These are phyloP conservation scores for Ascoidea tarda DNA, from an alignment of 805 yeast genomes.

Conservation along the genomic window DNA sequence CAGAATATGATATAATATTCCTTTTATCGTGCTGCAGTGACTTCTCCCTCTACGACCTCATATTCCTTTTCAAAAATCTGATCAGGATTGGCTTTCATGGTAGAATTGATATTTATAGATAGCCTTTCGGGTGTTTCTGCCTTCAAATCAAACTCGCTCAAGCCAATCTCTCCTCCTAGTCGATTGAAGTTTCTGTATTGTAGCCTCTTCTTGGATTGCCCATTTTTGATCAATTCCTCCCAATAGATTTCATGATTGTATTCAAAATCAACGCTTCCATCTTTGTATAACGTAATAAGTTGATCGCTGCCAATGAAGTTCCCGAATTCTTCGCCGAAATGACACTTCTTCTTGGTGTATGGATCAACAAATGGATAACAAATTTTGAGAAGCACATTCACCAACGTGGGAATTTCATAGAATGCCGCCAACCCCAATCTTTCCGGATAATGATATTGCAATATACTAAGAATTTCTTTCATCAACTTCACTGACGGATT, in stretches of 20 bases:
- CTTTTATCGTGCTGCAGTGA: too few species aligned
- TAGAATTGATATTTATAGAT: too few species aligned
- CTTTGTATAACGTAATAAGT: conserved; percentile 34
- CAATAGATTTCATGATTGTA: conserved; percentile 40
- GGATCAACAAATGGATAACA: conserved; percentile 48
- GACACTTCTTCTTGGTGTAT: conserved; percentile 39
- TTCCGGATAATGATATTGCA: conserved; percentile 47
- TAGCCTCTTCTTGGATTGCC: conserved; percentile 21
- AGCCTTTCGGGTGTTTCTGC: conserved; percentile 1
- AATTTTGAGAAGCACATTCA: conserved; percentile 39
- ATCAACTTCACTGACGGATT: conserved; percentile 34
- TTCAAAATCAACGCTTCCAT: conserved; percentile 31
- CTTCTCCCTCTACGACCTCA: too few species aligned
- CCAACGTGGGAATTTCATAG: conserved; percentile 43
- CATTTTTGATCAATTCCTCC: conserved; percentile 32
- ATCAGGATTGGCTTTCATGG: too few species aligned
- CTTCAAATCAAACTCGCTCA: conserved; percentile 40
- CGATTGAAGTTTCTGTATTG: conserved; percentile 23
- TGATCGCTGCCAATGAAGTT: conserved; percentile 39
- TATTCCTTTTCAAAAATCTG: too few species aligned
- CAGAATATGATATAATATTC: too few species aligned
- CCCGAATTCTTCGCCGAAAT: conserved; percentile 43
- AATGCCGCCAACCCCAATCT: conserved; percentile 38
- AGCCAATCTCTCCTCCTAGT: conserved; percentile 35
- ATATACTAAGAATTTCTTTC: conserved; percentile 35